Evolutionary conservation across 164 flowering plant species (phyloP).

Genomic region (Sedum album): DNA sequence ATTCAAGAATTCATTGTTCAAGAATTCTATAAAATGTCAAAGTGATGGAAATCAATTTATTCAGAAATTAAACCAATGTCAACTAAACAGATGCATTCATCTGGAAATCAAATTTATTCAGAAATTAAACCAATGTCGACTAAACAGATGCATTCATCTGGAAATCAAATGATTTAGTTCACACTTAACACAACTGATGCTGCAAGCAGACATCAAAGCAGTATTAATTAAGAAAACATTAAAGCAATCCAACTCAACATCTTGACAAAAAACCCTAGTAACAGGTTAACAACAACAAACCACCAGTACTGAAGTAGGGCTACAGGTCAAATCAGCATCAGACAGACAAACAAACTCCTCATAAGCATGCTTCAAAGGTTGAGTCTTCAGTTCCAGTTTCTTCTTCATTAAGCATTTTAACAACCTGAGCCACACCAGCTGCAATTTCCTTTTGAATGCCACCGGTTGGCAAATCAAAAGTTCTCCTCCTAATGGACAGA

Average conservation of each 20-base stretch:
- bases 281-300: not conserved
- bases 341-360: not conserved
- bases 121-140: too few species aligned
- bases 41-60: too few species aligned
- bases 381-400: slow-evolving; percentile 19
- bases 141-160: too few species aligned
- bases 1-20: too few species aligned
- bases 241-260: not conserved
- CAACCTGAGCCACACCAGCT: slow-evolving; percentile 81
- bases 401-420: slow-evolving; percentile 60
- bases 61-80: too few species aligned
- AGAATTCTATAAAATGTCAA: too few species aligned
- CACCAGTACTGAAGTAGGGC: not conserved
- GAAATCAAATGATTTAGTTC: not conserved
- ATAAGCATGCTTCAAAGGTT: slow-evolving; percentile 3
- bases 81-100: too few species aligned
- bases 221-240: not conserved
- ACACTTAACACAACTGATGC: not conserved
- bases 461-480: slow-evolving; percentile 71
- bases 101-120: too few species aligned
- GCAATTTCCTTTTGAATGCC: slow-evolving; percentile 68
- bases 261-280: not conserved
- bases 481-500: slow-evolving; percentile 64
- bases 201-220: not conserved
- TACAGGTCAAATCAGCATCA: not conserved